These are phyloP conservation scores for Coemansia sp. DNA, from an alignment of 192 early-diverging fungal genomes.

Conservation along the genomic window DNA sequence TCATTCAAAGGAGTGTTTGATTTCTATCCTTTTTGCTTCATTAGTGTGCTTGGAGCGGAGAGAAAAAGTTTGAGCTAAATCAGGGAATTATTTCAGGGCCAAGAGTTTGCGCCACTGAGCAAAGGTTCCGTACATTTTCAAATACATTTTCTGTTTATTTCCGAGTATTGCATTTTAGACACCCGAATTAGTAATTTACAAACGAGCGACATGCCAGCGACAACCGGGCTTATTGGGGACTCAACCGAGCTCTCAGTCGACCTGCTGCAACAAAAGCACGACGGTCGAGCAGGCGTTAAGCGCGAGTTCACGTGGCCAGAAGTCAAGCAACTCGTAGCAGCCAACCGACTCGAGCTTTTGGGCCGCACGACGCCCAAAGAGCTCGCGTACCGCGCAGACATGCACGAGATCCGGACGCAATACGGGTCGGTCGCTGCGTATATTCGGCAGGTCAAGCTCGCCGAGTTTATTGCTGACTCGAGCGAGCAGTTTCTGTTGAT, in stretches of 20 bases:
- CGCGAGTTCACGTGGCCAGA: constrained; percentile 40
- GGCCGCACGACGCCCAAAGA: constrained; percentile 31
- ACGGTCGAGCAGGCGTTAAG: constrained; percentile 12
- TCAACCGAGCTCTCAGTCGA: constrained; percentile 9
- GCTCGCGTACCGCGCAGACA: constrained; percentile 28
- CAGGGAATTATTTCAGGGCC: too few species aligned
- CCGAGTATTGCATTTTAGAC: too few species aligned
- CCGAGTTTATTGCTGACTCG: constrained; percentile 27
- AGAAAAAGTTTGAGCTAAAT: too few species aligned
- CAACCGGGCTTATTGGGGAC: too few species aligned
- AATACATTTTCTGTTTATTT: too few species aligned
- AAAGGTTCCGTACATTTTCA: too few species aligned
- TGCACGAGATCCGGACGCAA: constrained; percentile 26
- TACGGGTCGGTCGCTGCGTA: constrained; percentile 35
- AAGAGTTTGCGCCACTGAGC: too few species aligned
- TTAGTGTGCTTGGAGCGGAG: too few species aligned
- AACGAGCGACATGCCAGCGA: too few species aligned
- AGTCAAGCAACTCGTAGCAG: constrained; percentile 32
- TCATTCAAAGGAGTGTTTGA: too few species aligned
- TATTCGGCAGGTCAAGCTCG: constrained; percentile 37
- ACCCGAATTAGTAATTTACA: too few species aligned
- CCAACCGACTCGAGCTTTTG: constrained; percentile 38
- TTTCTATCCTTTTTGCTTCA: too few species aligned
- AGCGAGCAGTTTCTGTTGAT: constrained; percentile 30
- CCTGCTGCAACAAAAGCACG: constrained; percentile 19